Evolutionary conservation across 768 basidiomycete genomes (phyloP), one percentile per base, ranked within the genome.

Genomic region (Scleroderma bovista): DNA sequence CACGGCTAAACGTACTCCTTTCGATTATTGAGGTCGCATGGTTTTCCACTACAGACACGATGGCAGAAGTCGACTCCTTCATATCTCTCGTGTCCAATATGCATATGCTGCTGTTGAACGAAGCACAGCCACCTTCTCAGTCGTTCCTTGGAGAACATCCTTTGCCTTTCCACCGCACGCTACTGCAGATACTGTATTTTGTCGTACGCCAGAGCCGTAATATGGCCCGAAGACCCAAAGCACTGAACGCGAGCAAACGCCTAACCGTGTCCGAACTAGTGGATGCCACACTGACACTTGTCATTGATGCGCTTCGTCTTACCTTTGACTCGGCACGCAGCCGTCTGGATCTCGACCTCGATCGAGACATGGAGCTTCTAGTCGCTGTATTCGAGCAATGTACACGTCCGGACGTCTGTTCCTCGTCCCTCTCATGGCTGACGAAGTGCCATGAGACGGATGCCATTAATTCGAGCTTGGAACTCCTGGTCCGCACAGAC

Each of bases 381-480:
- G 82, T 91, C 5, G 78, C 87, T 7, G 83, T 88, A n/a, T 90
- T 93, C 54, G 81, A 89, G 55, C 86, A 89, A 60, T 86, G 85
- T 61, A 88, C 80, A 7, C 76, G 80, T 9, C 71, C 75, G 2
- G 84, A 88, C 48, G 72, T 91, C 51, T 82, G 78, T 33, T 72
- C 78, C 0, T 84, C 90, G 0, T 81, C 87, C 1, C 70, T 80
- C 1, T 62, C 80, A 19, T 97, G 94, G 94, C 73, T 97, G 37
- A 74, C 83, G 16, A 74, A 80, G 38, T 86, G 88, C 51, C 85
- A 91, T 59, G 88, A 92, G 61, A 82, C 82, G 24, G 86, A 89
- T 59, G 76, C 93, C 22, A 81, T 94, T 58, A 76, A 79, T 34
- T 70, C 77, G 3, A 91, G 88, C 56, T 72, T 95, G 23, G 82